These are phyloP conservation scores for Haematococcus lacustris DNA, from an alignment of 139 green algal species.

Conservation along the genomic window DNA sequence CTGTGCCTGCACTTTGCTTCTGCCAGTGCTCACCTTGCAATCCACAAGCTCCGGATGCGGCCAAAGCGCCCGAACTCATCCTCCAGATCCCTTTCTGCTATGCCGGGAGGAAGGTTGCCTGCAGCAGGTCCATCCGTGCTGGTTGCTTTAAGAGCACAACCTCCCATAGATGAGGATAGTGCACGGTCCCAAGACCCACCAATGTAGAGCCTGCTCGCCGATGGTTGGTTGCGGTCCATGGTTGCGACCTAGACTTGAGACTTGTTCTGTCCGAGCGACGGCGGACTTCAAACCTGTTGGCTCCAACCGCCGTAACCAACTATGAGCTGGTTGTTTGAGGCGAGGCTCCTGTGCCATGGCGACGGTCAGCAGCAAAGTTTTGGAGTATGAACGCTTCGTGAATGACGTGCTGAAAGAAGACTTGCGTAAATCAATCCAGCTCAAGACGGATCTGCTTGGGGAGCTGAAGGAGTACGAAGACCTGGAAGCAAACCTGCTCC, in stretches of 20 bases:
- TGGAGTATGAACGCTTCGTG: slow-evolving; percentile 19
- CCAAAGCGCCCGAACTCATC: slow-evolving; percentile 33
- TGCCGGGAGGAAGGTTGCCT: slow-evolving; percentile 23
- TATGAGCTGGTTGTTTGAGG: too few relatives aligned
- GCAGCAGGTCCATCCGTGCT: neutral
- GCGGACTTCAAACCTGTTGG: too few relatives aligned
- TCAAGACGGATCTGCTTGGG: slow-evolving; percentile 5
- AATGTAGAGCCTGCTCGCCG: neutral
- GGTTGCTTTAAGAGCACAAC: too few relatives aligned
- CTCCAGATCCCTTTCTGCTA: slow-evolving; percentile 12
- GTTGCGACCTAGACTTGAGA: too few relatives aligned
- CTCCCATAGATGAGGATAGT: too few relatives aligned
- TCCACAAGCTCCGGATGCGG: slow-evolving; percentile 25
- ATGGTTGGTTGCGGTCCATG: neutral
- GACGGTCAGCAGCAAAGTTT: slow-evolving; percentile 15
- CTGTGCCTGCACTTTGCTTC: too few relatives aligned
- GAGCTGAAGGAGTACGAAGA: slow-evolving; percentile 14
- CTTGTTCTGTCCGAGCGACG: too few relatives aligned
- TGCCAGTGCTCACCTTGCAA: slow-evolving; percentile 22
- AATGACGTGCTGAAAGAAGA: slow-evolving; percentile 20
- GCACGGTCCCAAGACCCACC: too few relatives aligned
- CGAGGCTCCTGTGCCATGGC: too few relatives aligned
- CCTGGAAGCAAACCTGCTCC: slow-evolving; percentile 4
- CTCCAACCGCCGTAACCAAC: too few relatives aligned
- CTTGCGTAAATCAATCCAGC: slow-evolving; percentile 7